Conservation (phyloP, 257 asterid genomes). For the Handroanthus guayacan region DNA sequence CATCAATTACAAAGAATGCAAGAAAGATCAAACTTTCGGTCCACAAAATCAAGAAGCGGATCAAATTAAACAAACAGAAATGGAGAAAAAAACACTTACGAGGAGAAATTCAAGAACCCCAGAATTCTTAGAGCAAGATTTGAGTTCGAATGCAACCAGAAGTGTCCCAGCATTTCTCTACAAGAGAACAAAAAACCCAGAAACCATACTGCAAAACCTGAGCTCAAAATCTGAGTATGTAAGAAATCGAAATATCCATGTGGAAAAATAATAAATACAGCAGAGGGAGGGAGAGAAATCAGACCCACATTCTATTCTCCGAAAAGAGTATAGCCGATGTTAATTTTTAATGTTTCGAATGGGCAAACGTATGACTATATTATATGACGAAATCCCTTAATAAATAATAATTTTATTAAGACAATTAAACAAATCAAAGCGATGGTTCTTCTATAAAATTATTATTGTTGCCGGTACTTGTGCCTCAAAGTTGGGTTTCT, state of each 20-base stretch:
- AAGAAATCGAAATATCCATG: slow-evolving; percentile 32
- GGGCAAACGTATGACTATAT: slow-evolving; percentile 35
- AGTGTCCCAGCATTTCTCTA: slow-evolving; percentile 41
- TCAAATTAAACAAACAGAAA: slow-evolving; percentile 30
- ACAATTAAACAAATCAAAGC: slow-evolving; percentile 20
- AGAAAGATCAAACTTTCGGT: slow-evolving; percentile 38
- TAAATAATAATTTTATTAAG: background rate
- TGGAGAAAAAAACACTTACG: slow-evolving; percentile 34
- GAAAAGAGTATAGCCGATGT: slow-evolving; percentile 3
- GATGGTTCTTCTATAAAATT: background rate
- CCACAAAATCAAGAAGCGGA: slow-evolving; percentile 36
- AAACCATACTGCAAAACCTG: slow-evolving; percentile 56
- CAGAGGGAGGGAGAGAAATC: slow-evolving; percentile 18
- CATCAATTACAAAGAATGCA: slow-evolving; percentile 28
- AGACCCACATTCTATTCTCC: slow-evolving; percentile 45
- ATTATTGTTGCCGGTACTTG: slow-evolving; percentile 43
- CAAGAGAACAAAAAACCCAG: slow-evolving; percentile 43
- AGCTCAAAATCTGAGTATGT: slow-evolving; percentile 43
- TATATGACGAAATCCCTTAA: slow-evolving; percentile 6
- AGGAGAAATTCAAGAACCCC: slow-evolving; percentile 36
- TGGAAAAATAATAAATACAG: slow-evolving; percentile 36
- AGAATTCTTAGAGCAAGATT: slow-evolving; percentile 36
- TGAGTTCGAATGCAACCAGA: slow-evolving; percentile 51
- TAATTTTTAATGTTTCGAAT: slow-evolving; percentile 19
- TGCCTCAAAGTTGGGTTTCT: slow-evolving; percentile 34